phyloP scores from a whole-genome alignment of 2,329 filamentous ascomycete genomes.

The Byssochlamys sp. region DNA sequence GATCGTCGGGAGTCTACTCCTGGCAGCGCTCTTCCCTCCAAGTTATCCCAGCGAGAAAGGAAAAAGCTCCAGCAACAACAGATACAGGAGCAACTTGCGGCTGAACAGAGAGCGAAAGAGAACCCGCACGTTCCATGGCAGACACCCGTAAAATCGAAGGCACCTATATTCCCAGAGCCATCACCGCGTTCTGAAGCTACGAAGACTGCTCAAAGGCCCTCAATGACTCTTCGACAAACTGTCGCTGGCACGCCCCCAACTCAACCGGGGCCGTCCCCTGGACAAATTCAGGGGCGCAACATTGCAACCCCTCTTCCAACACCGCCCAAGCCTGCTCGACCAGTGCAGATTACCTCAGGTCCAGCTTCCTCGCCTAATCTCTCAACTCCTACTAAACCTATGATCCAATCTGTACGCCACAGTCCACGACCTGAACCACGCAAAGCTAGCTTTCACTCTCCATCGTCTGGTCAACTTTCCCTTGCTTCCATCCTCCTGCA shows the following conservation, averaged over 20 bases:
- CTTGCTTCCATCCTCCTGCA: constrained; percentile 83
- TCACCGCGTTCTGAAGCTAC: constrained; percentile 7
- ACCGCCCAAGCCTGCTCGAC: constrained; percentile 19
- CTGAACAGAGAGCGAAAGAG: constrained; percentile 27
- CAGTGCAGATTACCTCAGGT: constrained; percentile 42
- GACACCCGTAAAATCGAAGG: constrained; percentile 21
- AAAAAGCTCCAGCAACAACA: constrained; percentile 71
- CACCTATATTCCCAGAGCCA: constrained; percentile 22
- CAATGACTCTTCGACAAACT: constrained; percentile 55
- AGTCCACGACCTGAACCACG: constrained; percentile 34
- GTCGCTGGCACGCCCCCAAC: constrained; percentile 38
- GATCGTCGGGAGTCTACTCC: constrained; percentile 33
- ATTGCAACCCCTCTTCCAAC: constrained; percentile 25
- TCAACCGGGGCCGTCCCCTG: constrained; percentile 3
- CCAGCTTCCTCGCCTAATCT: constrained; percentile 15
- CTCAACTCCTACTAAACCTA: constrained; percentile 16
- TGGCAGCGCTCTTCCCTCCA: constrained; percentile 39
- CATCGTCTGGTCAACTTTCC: constrained; percentile 58
- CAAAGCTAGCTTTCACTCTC: constrained; percentile 30
- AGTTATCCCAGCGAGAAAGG: constrained; percentile 82
- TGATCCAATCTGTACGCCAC: constrained; percentile 39
- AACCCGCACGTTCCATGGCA: constrained; percentile 55
- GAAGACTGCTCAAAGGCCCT: constrained; percentile 30
- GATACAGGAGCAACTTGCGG: constrained; percentile 32
- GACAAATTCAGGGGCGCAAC: constrained; percentile 14